Conservation (phyloP, 345 rosid genomes). For the Euclidium syriacum region DNA sequence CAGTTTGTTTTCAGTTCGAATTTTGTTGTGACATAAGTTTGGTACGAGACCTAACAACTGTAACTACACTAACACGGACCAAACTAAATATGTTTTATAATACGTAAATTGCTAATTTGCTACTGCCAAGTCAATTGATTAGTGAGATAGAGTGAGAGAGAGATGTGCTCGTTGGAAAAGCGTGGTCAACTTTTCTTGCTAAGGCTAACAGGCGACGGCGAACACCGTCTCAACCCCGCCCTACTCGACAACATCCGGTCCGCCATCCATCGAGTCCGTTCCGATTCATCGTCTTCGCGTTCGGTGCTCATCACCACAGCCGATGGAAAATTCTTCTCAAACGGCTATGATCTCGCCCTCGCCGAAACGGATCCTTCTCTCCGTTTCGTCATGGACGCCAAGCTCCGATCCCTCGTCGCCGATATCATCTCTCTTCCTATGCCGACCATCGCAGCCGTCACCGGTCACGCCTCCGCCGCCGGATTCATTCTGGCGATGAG, state of each 20-base stretch:
- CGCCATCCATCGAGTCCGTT: constrained; percentile 36
- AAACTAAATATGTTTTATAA: no score
- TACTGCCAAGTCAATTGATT: no score
- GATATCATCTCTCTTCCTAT: constrained; percentile 60
- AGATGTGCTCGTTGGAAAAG: constrained; percentile 52
- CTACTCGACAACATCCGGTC: constrained; percentile 41
- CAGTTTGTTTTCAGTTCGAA: no score
- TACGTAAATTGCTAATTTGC: no score
- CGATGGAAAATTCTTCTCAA: constrained; percentile 79
- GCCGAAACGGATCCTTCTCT: constrained; percentile 35
- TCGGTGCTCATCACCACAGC: constrained; percentile 62
- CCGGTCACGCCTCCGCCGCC: constrained; percentile 79
- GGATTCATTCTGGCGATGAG: constrained; percentile 51
- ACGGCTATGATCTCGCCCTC: constrained; percentile 71
- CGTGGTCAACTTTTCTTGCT: constrained; percentile 46
- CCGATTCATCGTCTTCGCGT: constrained; percentile 35
- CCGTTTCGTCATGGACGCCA: constrained; percentile 30
- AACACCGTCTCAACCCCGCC: constrained; percentile 59
- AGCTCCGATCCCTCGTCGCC: constrained; percentile 36
- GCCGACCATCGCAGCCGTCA: constrained; percentile 60
- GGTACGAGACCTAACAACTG: no score
- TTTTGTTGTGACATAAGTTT: no score
- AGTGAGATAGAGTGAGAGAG: background rate
- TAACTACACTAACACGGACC: no score
- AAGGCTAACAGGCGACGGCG: constrained; percentile 46